These are phyloP conservation scores for Cladobotryum protrusum DNA, from an alignment of 2,329 filamentous ascomycete species.

Conservation along the genomic window DNA sequence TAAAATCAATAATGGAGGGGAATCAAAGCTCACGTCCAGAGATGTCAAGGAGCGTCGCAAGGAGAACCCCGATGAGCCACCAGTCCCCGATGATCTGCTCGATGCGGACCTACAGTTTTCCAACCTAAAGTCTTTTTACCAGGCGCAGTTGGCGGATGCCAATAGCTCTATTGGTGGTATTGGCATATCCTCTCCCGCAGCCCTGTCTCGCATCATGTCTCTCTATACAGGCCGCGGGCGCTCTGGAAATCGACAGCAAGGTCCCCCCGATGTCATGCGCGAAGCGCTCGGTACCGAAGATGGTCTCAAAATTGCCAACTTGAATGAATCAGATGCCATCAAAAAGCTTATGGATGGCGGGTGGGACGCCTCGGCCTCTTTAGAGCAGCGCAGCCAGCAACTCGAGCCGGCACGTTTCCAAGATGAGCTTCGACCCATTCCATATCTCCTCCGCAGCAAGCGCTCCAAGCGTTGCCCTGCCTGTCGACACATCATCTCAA, in stretches of 20 bases:
- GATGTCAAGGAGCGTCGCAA: constrained; percentile 48
- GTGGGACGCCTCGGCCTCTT: constrained; percentile 56
- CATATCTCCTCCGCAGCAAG: constrained; percentile 81
- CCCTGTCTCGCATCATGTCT: constrained; percentile 83
- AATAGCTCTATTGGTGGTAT: constrained; percentile 40
- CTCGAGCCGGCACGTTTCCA: constrained; percentile 56
- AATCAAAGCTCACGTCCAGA: constrained; percentile 42
- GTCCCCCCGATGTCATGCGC: constrained; percentile 67
- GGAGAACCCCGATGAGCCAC: constrained; percentile 34
- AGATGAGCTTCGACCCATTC: constrained; percentile 71
- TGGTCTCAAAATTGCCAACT: constrained; percentile 58
- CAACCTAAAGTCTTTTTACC: constrained; percentile 74
- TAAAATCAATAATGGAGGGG: constrained; percentile 59
- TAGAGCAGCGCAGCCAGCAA: constrained; percentile 44
- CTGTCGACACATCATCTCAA: constrained; percentile 91
- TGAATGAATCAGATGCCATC: constrained; percentile 58
- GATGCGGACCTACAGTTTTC: constrained; percentile 66
- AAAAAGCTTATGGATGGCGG: constrained; percentile 52
- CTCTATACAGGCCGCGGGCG: constrained; percentile 67
- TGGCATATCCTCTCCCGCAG: constrained; percentile 69
- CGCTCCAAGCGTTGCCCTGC: constrained; percentile 87
- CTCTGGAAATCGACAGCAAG: constrained; percentile 58
- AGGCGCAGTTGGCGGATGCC: constrained; percentile 63
- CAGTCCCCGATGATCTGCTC: constrained; percentile 39
- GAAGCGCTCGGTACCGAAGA: constrained; percentile 68